A percentile compares a stretch with the other conserved stretches of the same genome.
phyloP scores from a whole-genome alignment of 257 asterid genomes.

The Solanum piurae region DNA sequence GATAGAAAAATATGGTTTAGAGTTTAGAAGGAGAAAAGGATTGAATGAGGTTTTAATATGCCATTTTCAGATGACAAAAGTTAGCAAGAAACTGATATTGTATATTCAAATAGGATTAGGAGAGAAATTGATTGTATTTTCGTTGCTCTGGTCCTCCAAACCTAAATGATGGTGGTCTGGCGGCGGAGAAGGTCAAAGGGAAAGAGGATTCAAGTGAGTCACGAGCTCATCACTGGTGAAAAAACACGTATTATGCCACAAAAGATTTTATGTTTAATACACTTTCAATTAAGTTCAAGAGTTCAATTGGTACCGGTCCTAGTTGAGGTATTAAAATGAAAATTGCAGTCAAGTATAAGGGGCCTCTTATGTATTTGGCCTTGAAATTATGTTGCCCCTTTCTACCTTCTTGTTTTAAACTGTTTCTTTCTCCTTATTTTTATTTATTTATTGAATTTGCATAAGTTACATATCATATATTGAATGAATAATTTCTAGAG shows the following conservation, averaged over 20 bases:
- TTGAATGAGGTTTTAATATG: not conserved
- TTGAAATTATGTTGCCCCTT: not conserved
- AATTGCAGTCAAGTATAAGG: not conserved
- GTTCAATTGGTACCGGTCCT: not conserved
- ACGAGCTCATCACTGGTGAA: not conserved
- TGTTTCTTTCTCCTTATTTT: not conserved
- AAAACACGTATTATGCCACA: not conserved
- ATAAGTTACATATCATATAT: not conserved
- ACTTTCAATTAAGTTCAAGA: not conserved
- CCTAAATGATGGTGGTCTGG: not conserved
- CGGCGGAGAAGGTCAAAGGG: not conserved
- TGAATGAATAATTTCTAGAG: not conserved
- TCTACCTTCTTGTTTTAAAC: not conserved
- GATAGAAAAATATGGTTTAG: not conserved
- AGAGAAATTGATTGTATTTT: not conserved
- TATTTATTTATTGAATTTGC: not conserved
- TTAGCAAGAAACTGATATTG: not conserved
- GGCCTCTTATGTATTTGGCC: not conserved
- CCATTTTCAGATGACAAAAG: not conserved
- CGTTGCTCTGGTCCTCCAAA: not conserved
- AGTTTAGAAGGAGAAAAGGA: not conserved
- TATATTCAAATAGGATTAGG: not conserved
- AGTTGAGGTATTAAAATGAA: not conserved
- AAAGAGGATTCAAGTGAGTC: not conserved
- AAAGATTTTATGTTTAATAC: not conserved